Evolutionary conservation across 768 basidiomycete genomes (phyloP).

Genomic region (Russula lepida): DNA sequence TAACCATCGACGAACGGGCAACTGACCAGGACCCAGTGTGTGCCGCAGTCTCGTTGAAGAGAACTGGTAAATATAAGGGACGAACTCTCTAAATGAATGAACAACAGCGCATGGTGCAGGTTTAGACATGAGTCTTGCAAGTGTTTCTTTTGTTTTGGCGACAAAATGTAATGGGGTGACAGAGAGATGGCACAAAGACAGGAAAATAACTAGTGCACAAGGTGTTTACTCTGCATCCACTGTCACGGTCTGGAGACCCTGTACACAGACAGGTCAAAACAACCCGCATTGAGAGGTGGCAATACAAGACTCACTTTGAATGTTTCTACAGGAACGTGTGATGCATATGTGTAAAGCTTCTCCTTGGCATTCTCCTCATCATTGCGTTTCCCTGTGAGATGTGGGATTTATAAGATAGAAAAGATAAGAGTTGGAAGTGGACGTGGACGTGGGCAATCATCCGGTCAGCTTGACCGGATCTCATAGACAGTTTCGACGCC

Average conservation of each 20-base stretch:
- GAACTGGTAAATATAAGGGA: background rate
- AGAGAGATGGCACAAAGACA: background rate
- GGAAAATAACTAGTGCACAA: background rate
- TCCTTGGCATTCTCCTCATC: constrained; percentile 99
- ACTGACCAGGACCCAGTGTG: background rate
- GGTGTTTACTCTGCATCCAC: constrained; percentile 67
- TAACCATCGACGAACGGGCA: background rate
- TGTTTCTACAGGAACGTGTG: constrained; percentile 60
- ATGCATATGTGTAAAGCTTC: constrained; percentile 91
- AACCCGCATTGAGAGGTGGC: constrained; percentile 13
- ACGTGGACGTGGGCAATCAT: background rate
- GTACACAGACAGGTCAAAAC: constrained; percentile 16
- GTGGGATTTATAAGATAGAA: background rate
- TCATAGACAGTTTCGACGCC: background rate
- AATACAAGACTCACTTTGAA: constrained; percentile 67
- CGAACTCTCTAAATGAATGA: background rate
- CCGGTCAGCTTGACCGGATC: background rate
- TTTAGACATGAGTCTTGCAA: background rate
- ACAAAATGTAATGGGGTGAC: background rate
- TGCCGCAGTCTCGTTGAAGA: background rate
- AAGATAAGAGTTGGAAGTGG: too few relatives aligned
- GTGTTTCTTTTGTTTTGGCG: background rate
- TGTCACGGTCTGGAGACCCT: constrained; percentile 81
- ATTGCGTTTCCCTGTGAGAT: constrained; percentile 79
- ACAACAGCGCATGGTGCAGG: background rate